These are phyloP conservation scores for Microbotryum scabiosae DNA, from an alignment of 1,284 basidiomycete species.

Conservation along the genomic window DNA sequence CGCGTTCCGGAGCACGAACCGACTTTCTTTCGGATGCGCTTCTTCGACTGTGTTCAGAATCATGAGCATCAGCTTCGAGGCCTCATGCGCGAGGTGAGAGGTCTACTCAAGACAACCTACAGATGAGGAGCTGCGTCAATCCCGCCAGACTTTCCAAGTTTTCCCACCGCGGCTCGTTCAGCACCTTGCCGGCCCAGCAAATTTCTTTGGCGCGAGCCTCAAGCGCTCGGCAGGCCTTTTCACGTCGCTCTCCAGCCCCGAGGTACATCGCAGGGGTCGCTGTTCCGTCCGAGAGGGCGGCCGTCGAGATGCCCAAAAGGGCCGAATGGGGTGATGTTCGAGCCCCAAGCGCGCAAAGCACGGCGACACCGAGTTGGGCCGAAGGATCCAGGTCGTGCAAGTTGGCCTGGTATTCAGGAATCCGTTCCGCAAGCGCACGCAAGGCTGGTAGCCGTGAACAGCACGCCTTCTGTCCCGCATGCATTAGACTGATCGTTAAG, in stretches of 20 bases:
- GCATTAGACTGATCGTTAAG: conserved; percentile 3
- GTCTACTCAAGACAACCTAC: conserved; percentile 7
- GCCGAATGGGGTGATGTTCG: conserved; percentile 24
- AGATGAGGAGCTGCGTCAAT: conserved; percentile 24
- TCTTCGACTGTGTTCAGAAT: conserved; percentile 7
- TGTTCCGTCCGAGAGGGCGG: background rate
- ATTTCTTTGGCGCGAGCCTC: conserved; percentile 16
- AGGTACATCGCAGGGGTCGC: conserved; percentile 1
- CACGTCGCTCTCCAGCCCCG: conserved; percentile 21
- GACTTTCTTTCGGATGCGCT: conserved; percentile 9
- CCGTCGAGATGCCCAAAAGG: background rate
- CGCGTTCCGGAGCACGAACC: conserved; percentile 15
- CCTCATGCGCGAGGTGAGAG: background rate
- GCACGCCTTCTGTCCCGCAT: conserved; percentile 8
- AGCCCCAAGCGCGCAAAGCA: conserved; percentile 25
- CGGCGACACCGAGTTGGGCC: conserved; percentile 15
- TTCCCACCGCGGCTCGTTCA: background rate
- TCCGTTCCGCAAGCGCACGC: background rate
- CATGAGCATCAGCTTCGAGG: background rate
- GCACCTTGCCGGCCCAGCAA: conserved; percentile 12
- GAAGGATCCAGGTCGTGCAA: background rate
- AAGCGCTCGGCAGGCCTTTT: conserved; percentile 23
- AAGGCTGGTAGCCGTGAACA: too few species aligned
- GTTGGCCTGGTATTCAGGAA: background rate
- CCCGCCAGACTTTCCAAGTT: conserved; percentile 18